These are phyloP conservation scores for Elymus sibiricus DNA, from an alignment of 176 grass and related monocot species.

Conservation along the genomic window DNA sequence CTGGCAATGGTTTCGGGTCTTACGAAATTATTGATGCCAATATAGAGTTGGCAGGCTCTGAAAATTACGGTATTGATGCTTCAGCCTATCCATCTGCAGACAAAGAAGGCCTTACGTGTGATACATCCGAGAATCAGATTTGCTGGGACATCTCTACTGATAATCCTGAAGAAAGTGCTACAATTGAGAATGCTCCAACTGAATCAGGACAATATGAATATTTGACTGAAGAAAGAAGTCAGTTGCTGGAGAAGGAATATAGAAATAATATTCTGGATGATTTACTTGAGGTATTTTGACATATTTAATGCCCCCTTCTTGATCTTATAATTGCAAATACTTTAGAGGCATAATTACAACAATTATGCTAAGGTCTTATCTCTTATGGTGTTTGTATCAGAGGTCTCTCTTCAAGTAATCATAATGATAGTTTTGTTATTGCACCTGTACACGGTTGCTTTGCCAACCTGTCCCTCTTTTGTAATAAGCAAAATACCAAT, in stretches of 20 bases:
- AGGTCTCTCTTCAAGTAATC: background rate
- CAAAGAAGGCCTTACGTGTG: conserved; percentile 26
- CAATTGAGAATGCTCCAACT: conserved; percentile 30
- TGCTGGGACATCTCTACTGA: conserved; percentile 75
- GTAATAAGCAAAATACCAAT: background rate
- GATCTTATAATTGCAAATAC: background rate
- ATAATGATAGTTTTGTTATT: conserved; percentile 5
- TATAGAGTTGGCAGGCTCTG: conserved; percentile 54
- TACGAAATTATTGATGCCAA: conserved; percentile 86
- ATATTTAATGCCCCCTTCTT: background rate
- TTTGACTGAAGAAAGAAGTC: conserved; percentile 66
- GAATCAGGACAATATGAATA: conserved; percentile 33
- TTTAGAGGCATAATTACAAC: background rate
- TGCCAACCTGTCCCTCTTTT: background rate
- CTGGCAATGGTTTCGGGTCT: conserved; percentile 54
- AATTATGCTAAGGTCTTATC: background rate
- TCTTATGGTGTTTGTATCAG: background rate
- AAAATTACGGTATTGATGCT: conserved; percentile 40
- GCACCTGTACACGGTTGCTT: conserved; percentile 10
- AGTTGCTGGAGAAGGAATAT: conserved; percentile 73
- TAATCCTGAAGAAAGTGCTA: conserved; percentile 39
- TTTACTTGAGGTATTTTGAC: conserved; percentile 74
- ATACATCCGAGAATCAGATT: conserved; percentile 55
- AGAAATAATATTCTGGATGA: conserved; percentile 93
- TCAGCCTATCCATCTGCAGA: conserved; percentile 34